A percentile compares a stretch with the other conserved stretches of the same genome.
Evolutionary conservation across 345 rosid genomes (phyloP).

Genomic region (Geranium brycei): DNA sequence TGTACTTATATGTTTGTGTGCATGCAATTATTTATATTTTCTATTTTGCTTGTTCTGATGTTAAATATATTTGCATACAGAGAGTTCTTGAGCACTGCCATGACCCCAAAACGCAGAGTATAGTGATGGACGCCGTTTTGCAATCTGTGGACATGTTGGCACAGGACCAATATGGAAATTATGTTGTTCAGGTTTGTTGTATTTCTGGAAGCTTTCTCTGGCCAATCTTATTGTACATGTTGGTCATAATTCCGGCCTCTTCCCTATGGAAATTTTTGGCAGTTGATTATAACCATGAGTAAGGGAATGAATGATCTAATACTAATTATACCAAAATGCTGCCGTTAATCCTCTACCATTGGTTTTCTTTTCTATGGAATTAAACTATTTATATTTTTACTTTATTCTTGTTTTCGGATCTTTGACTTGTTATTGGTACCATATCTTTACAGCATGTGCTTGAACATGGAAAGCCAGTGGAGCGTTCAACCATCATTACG

Average conservation of each 20-base stretch:
- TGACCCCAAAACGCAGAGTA: conserved; percentile 55
- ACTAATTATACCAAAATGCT: background rate
- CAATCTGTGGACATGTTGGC: conserved; percentile 80
- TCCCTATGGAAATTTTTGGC: too few species aligned
- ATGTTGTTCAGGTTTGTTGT: conserved; percentile 84
- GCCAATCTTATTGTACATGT: background rate
- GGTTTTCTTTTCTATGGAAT: background rate
- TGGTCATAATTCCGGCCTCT: background rate
- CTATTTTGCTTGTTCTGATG: too few species aligned
- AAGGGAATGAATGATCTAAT: too few species aligned
- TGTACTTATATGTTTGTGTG: background rate
- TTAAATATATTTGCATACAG: conserved; percentile 19
- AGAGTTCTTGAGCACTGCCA: conserved; percentile 87
- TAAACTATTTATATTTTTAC: background rate
- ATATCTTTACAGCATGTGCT: conserved; percentile 61
- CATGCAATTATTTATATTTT: background rate
- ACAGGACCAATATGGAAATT: conserved; percentile 95
- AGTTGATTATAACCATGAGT: too few species aligned
- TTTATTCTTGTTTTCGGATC: background rate
- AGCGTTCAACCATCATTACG: conserved; percentile 63
- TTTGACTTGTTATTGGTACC: conserved; percentile 1
- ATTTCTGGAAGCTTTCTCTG: background rate
- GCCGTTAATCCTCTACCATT: background rate
- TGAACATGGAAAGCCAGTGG: conserved; percentile 86
- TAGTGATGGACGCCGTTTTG: conserved; percentile 80